phyloP scores from a whole-genome alignment of 1,139 yeast species.

The Geotrichum bryndzae region DNA sequence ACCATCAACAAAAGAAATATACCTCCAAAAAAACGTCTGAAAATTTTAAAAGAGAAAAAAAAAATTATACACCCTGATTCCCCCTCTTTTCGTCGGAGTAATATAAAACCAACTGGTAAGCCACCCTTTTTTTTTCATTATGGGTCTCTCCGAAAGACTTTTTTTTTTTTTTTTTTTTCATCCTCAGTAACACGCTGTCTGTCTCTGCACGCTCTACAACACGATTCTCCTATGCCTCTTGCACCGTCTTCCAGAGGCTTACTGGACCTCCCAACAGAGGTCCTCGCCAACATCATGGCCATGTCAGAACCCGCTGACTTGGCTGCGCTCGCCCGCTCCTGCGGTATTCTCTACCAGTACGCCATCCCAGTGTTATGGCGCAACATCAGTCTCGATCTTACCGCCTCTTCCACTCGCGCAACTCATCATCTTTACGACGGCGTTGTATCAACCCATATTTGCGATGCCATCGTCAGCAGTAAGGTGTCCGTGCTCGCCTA shows the following conservation, averaged over 20 bases:
- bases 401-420: neutral
- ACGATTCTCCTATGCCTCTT: neutral
- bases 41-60: neutral
- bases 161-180: neutral
- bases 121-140: neutral
- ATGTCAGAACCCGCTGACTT: neutral
- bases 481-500: neutral
- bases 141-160: neutral
- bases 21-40: neutral
- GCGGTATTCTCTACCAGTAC: conserved; percentile 2
- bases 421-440: neutral
- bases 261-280: conserved; percentile 9
- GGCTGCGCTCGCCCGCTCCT: conserved; percentile 1
- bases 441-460: neutral
- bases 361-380: conserved; percentile 5
- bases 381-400: conserved; percentile 2
- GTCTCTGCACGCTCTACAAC: neutral
- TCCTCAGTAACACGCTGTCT: neutral
- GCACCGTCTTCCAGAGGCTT: neutral
- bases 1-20: neutral
- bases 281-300: neutral
- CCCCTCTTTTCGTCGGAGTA: neutral
- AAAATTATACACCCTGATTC: neutral
- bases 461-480: neutral
- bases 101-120: neutral